Conservation (phyloP, 179 eudicot species). For the Nepenthes alata region DNA sequence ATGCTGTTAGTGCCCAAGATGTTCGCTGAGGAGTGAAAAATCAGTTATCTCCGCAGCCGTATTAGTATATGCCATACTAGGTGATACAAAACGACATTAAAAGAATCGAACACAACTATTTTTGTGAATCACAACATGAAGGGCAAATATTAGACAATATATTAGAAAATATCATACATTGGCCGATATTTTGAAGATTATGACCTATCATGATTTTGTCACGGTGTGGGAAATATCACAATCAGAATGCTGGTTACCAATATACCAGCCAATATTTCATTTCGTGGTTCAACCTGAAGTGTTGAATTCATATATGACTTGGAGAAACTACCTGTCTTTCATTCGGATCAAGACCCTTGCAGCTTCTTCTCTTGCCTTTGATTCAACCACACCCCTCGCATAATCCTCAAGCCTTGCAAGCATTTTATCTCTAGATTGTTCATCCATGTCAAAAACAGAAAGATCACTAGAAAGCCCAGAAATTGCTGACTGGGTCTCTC, state of each 20-base stretch:
- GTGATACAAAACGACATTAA: no score
- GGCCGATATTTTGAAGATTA: no score
- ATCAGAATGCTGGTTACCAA: no score
- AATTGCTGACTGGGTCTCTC: conserved; percentile 65
- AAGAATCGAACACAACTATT: no score
- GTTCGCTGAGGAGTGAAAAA: background rate
- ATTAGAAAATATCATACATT: no score
- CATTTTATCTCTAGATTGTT: conserved; percentile 46
- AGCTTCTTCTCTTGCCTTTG: conserved; percentile 88
- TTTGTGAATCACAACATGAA: no score
- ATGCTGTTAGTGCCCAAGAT: background rate
- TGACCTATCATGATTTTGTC: no score
- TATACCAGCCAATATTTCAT: no score
- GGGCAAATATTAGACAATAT: no score
- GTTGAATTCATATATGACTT: background rate
- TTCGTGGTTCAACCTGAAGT: background rate
- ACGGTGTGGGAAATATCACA: no score
- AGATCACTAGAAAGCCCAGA: conserved; percentile 59
- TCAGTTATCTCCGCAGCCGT: no score
- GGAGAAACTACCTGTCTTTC: conserved; percentile 67
- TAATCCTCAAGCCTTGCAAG: conserved; percentile 40
- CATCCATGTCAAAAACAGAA: conserved; percentile 81
- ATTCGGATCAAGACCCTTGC: conserved; percentile 73
- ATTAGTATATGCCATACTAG: no score
- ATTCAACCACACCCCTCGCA: conserved; percentile 76